Base-by-base conservation (phyloP, 768 basidiomycete genomes). In the Leccinum longicurvipes region DNA sequence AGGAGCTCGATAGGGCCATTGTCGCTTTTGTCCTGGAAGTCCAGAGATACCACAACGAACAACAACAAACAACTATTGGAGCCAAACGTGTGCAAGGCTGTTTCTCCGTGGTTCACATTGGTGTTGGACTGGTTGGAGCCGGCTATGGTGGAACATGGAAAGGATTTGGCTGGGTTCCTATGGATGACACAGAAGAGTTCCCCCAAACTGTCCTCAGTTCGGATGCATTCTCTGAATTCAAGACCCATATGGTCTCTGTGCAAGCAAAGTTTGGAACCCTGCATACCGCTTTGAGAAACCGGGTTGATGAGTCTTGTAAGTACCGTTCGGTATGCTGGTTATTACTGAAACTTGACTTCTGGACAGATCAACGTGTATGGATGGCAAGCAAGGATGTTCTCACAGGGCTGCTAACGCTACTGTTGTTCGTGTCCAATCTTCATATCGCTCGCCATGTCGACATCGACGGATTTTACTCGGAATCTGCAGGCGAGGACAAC, bases 401-500 rank as follows among this genome's bases (percentile, higher is more conserved):
- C 29, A 75, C 80, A 0, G 77, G 81, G 50, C 70, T 92, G 29
- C 79, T 84, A 2, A 68, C 77, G 3, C 82, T 90, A 55, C 72
- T 93, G 27, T 67, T 73, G 11, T 78, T 81, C 48, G 77, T 86
- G 34, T 79, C 82, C 23, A 84, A 91, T 59, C 79, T 93, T 57
- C 86, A 93, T 68, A 71, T 95, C 51, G 91, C 91, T 19, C 82
- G 84, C 28, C 83, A 86, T 67, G 84, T 95, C 57, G 93, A 94
- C 66, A 82, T 94, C 55, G 89, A 93, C 61, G 88, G 87, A 15
- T 79, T 88, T 58, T 77, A 76, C 25, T 76, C 79, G 57, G 79
- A 82, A 27, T 72, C 76, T 1, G 74, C 73, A 10, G 57, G 61
- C 15, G 65, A 76, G 14, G 68, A 77, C 7, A 66, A 75, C 23